Evolutionary conservation across 1,139 yeast species (phyloP), one percentile per base, ranked within the genome.

Genomic region (Geotrichum macrosporum): DNA sequence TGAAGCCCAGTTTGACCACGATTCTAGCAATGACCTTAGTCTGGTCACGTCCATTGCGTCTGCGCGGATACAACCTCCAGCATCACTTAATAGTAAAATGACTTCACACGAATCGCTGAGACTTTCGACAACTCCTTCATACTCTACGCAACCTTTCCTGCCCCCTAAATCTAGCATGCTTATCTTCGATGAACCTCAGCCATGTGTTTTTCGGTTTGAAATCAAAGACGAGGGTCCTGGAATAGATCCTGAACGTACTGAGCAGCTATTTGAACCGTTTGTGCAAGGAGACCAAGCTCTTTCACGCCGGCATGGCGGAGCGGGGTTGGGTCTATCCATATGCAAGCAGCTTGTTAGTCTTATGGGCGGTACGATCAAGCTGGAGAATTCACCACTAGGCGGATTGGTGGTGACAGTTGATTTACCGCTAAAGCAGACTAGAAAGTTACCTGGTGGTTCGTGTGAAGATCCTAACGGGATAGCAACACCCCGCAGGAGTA

Each of bases 231-330:
- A 94, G 0, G 98, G 98, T 4, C 87, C 95, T 0, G 98, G 97
- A 52, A 87, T 92, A 45, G 88, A 84, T 40, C 81, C 83, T 15
- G 77, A 80, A 1, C 69, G 85, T 47, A 94, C 86, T 58, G 83
- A 82, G 41, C 81, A 83, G 55, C 92, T 92, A 1, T 92, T 92
- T 67, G 96, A 92, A 61, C 96, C 96, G 2, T 92, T 92, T 69
- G 87, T 87, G 27, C 98, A 89, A 67, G 97, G 97, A 37, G 97
- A 92, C 60, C 96, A 89, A 65, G 88, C 96, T 0, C 73, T 89
- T 32, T 84, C 95, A 2, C 74, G 96, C 63, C 85, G 89, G 47
- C 84, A 85, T 62, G 96, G 96, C 49, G 98, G 98, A 56, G 88
- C 96, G 0, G 98, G 98, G 6, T 72, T 92, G 46, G 98, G 98